A percentile compares a stretch with the other conserved stretches of the same genome.
Evolutionary conservation across 176 grass and related monocot genomes (phyloP).

Genomic region (Puccinellia tenuiflora): DNA sequence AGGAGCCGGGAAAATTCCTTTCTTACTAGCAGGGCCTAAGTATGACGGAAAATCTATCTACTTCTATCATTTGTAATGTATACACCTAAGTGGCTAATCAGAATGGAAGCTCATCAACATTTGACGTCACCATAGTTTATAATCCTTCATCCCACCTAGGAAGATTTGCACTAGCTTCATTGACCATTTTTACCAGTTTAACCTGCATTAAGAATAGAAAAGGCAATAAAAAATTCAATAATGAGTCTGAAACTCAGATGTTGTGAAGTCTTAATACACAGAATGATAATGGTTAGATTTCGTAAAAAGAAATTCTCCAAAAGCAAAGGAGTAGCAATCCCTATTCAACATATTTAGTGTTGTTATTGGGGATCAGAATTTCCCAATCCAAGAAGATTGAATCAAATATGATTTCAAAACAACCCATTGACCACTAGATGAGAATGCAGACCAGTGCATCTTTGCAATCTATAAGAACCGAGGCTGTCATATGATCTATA

Average conservation of each 20-base stretch:
- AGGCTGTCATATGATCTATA: background rate
- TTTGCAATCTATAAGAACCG: background rate
- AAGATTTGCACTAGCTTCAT: conserved; percentile 81
- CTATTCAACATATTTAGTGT: background rate
- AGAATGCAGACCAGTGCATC: background rate
- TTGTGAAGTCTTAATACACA: background rate
- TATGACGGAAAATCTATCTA: conserved; percentile 30
- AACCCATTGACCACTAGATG: background rate
- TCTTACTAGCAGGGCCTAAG: background rate
- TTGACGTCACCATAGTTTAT: conserved; percentile 23
- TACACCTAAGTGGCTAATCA: conserved; percentile 5
- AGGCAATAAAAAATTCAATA: background rate
- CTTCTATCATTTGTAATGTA: conserved; percentile 34
- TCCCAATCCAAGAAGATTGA: background rate
- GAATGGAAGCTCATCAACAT: conserved; percentile 1
- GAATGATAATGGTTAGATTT: background rate
- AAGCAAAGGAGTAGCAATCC: background rate
- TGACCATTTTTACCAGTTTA: conserved; percentile 78
- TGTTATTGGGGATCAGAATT: background rate
- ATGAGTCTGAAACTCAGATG: background rate
- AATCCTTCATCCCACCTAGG: conserved; percentile 73
- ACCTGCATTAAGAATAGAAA: conserved; percentile 37
- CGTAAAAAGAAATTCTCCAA: background rate
- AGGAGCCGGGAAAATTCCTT: background rate
- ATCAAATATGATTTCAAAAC: background rate